Base-by-base conservation (phyloP, 2,329 filamentous ascomycete species). In the Fusarium pseudonygamai region DNA sequence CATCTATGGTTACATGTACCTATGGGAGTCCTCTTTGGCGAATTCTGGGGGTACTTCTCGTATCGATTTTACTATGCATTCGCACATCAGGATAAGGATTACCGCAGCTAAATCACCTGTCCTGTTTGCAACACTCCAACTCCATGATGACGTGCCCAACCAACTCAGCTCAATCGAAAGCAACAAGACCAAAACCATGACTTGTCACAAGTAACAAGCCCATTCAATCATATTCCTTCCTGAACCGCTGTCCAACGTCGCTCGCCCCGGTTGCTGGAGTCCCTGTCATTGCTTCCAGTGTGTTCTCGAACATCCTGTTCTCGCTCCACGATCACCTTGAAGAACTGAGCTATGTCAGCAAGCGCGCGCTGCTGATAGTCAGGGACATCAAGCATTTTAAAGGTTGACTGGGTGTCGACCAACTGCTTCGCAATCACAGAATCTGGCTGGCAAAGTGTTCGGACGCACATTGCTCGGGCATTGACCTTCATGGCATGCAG, bases 361-460 rank as follows among this genome's bases (percentile, higher is more conserved):
- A 90, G 79, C 45, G 85, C 82, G 43, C 84, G 75, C 73, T 88
- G 86, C 60, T 85, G 81, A 11, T 78, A 59, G 46, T 86, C 83
- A 0, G 82, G 76, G 30, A 82, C 83, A 18, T 86, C 86, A 8
- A 90, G 78, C 24, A 89, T 79, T 67, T 85, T 83, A 68, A 89
- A 83, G 6, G 90, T 78, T 14, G 82, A 83, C 80, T 88, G 86
- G 1, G 86, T 76, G 71, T 90, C 88, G 6, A 88, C 79, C 12
- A 91, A 80, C 76, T 90, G 88, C 82, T 89, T 90, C 8, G 87
- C 87, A 60, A 90, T 83, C 30, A 88, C 87, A 1, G 85, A 83
- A 75, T 91, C 89, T 0, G 88, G 88, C 72, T 89, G 86, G 77
- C 88, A 90, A 70, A 86, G 88, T 2, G 88, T 90, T 43, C 87